Conservation (phyloP, 345 rosid species). For the Linum usitatissimum region DNA sequence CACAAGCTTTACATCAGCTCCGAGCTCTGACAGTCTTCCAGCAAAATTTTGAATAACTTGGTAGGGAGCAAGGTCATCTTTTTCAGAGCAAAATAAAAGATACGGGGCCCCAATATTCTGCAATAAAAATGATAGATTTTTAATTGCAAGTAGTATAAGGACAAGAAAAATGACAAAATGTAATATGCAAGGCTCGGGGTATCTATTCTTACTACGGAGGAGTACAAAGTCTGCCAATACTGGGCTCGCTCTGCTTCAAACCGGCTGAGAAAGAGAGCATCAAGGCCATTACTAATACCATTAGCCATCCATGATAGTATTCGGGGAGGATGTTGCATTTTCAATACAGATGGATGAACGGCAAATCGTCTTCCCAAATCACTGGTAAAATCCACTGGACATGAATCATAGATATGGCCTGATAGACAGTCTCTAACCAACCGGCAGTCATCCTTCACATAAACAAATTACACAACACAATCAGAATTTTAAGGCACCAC, state of each 20-base stretch:
- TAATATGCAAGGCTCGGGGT: not conserved
- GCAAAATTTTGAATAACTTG: slow-evolving; percentile 60
- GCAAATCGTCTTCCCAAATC: slow-evolving; percentile 61
- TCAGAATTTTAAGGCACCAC: not conserved
- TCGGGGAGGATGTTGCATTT: slow-evolving; percentile 61
- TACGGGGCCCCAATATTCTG: slow-evolving; percentile 70
- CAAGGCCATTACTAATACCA: slow-evolving; percentile 62
- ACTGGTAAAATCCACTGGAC: slow-evolving; percentile 84
- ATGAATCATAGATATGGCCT: slow-evolving; percentile 71
- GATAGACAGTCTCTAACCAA: slow-evolving; percentile 62
- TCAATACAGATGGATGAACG: slow-evolving; percentile 69
- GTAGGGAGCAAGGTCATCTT: slow-evolving; percentile 74
- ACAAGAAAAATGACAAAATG: not conserved
- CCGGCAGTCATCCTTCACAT: slow-evolving; percentile 53
- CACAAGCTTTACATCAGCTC: slow-evolving; percentile 69
- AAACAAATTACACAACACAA: not conserved
- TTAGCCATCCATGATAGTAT: slow-evolving; percentile 61
- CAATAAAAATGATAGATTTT: slow-evolving; percentile 12
- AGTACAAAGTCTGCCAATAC: slow-evolving; percentile 88
- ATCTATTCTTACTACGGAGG: slow-evolving; percentile 59
- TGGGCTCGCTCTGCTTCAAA: slow-evolving; percentile 87
- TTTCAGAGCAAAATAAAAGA: slow-evolving; percentile 72
- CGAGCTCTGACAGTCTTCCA: slow-evolving; percentile 56
- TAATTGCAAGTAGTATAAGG: slow-evolving; percentile 1
- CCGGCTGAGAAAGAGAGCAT: slow-evolving; percentile 68